A percentile compares a stretch with the other conserved stretches of the same genome.
phyloP scores from a whole-genome alignment of 1,284 basidiomycete genomes.

The Pisolithus thermaeus region DNA sequence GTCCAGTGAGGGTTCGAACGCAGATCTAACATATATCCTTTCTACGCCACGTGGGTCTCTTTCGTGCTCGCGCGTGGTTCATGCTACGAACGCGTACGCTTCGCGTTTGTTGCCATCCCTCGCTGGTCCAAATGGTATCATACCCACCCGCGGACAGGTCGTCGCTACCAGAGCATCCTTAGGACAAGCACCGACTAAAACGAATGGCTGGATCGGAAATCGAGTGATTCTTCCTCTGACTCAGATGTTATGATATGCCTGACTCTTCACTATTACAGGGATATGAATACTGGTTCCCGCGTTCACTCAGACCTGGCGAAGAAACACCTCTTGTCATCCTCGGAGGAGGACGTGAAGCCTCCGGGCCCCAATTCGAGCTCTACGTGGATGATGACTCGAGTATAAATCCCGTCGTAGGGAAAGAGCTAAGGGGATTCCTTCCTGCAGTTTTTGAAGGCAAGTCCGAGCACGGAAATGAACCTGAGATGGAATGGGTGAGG shows the following conservation, averaged over 20 bases:
- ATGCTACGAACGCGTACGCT: slow-evolving; percentile 78
- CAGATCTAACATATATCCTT: slow-evolving; percentile 7
- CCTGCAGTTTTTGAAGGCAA: slow-evolving; percentile 52
- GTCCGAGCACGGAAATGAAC: slow-evolving; percentile 40
- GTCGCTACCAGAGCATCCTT: slow-evolving; percentile 54
- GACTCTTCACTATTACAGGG: slow-evolving; percentile 22
- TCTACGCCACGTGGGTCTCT: slow-evolving; percentile 56
- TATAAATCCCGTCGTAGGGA: slow-evolving; percentile 43
- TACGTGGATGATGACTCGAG: slow-evolving; percentile 58
- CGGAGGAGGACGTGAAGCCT: slow-evolving; percentile 60
- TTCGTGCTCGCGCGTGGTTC: slow-evolving; percentile 56
- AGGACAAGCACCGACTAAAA: slow-evolving; percentile 30
- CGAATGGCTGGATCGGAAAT: slow-evolving; percentile 42
- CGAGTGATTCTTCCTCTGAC: slow-evolving; percentile 17
- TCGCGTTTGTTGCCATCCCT: slow-evolving; percentile 58
- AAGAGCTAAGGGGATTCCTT: slow-evolving; percentile 50
- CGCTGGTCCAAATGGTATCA: slow-evolving; percentile 47
- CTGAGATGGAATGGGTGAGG: slow-evolving; percentile 72
- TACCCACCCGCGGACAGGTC: slow-evolving; percentile 72
- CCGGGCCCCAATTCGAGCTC: slow-evolving; percentile 40
- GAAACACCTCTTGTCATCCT: slow-evolving; percentile 60
- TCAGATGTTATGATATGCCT: no score
- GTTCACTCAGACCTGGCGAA: slow-evolving; percentile 38
- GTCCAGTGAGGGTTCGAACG: background rate
- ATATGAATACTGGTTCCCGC: slow-evolving; percentile 78